Conservation (phyloP, 2,329 filamentous ascomycete genomes). For the Biscogniauxia marginata region DNA sequence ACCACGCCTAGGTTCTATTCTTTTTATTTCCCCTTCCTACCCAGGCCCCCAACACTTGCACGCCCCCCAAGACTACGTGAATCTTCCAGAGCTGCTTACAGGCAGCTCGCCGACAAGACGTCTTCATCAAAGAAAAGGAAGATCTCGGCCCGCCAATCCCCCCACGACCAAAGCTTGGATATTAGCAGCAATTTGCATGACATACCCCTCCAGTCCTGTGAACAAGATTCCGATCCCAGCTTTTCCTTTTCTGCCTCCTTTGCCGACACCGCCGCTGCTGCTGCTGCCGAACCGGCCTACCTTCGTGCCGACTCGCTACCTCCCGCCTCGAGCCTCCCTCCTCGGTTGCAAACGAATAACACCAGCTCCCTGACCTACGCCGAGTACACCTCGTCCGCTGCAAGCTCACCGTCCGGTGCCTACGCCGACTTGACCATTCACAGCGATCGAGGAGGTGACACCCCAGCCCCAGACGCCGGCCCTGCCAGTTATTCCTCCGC, state of each 20-base stretch:
- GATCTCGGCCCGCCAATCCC: conserved; percentile 51
- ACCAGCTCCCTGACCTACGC: conserved; percentile 40
- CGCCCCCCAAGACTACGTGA: conserved; percentile 9
- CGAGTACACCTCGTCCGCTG: conserved; percentile 55
- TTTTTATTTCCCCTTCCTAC: not conserved
- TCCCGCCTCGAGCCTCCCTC: conserved; percentile 51
- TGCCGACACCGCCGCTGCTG: conserved; percentile 37
- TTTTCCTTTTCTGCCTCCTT: conserved; percentile 50
- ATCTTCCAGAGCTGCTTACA: conserved; percentile 52
- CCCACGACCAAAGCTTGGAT: conserved; percentile 40
- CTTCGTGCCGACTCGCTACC: conserved; percentile 34
- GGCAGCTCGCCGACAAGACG: conserved; percentile 70
- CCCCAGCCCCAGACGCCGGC: conserved; percentile 40
- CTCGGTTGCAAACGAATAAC: conserved; percentile 48
- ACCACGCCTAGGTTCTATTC: not conserved
- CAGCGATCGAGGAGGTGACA: conserved; percentile 50
- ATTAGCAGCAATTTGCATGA: conserved; percentile 37
- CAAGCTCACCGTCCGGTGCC: conserved; percentile 57
- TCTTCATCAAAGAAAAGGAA: conserved; percentile 74
- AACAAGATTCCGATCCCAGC: conserved; percentile 46
- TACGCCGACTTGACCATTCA: conserved; percentile 58
- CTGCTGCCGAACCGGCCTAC: conserved; percentile 36
- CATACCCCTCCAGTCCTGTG: conserved; percentile 52
- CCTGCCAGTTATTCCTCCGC: conserved; percentile 36
- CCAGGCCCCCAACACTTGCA: conserved; percentile 10